phyloP scores from a whole-genome alignment of 2,329 filamentous ascomycete genomes.

The Pseudogymnoascus sp. region DNA sequence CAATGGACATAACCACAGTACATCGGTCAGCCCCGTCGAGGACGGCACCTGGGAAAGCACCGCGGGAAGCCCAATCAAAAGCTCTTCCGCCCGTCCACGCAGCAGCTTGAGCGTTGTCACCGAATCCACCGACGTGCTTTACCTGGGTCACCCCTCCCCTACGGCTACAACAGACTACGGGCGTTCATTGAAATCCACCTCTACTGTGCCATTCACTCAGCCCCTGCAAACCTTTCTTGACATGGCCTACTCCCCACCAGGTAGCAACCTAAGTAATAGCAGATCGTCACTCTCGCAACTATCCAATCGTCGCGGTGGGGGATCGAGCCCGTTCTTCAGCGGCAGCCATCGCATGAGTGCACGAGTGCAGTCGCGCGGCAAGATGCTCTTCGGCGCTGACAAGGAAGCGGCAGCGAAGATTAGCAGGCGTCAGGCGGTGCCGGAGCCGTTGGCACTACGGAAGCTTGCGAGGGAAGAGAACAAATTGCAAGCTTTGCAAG shows the following conservation, averaged over 20 bases:
- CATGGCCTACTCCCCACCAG: neutral
- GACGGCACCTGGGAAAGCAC: slow-evolving; percentile 13
- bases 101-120: slow-evolving; percentile 18
- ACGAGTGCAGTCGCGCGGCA: slow-evolving; percentile 1
- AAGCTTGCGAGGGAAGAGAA: neutral
- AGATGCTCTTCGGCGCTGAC: neutral
- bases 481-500: neutral
- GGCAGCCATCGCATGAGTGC: slow-evolving; percentile 16
- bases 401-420: neutral
- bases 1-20: neutral
- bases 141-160: neutral
- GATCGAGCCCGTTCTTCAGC: slow-evolving; percentile 24
- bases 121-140: slow-evolving; percentile 16
- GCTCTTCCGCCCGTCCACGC: slow-evolving; percentile 2
- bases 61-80: slow-evolving; percentile 11
- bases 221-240: neutral
- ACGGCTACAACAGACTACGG: neutral
- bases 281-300: neutral
- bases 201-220: neutral
- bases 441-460: neutral
- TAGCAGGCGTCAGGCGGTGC: neutral
- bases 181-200: neutral
- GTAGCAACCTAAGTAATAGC: neutral
- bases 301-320: slow-evolving; percentile 19
- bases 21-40: slow-evolving; percentile 16